A percentile compares a stretch with the other conserved stretches of the same genome.
Evolutionary conservation across 2,329 filamentous ascomycete species (phyloP).

Genomic region (Clonostachys rosea): DNA sequence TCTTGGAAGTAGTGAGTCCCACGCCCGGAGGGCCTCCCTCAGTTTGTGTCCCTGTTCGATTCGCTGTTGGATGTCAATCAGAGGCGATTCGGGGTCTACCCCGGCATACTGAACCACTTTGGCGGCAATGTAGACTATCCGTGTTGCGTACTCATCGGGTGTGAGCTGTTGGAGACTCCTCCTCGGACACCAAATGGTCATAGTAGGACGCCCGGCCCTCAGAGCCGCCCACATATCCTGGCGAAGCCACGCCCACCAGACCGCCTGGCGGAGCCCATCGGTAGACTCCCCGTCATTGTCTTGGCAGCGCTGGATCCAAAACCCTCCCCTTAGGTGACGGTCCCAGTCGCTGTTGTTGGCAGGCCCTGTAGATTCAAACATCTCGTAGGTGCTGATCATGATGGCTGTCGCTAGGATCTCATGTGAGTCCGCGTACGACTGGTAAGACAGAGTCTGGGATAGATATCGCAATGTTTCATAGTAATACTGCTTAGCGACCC

Average conservation of each 20-base stretch:
- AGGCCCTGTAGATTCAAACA: constrained; percentile 45
- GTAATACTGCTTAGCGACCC: constrained; percentile 45
- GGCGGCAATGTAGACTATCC: constrained; percentile 45
- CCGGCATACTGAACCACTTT: constrained; percentile 50
- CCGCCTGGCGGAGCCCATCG: constrained; percentile 46
- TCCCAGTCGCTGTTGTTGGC: constrained; percentile 39
- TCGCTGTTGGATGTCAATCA: background rate
- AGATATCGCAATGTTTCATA: constrained; percentile 56
- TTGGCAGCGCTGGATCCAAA: constrained; percentile 58
- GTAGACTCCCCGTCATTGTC: constrained; percentile 50
- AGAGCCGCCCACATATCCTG: constrained; percentile 61
- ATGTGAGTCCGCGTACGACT: constrained; percentile 48
- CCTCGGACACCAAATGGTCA: constrained; percentile 52
- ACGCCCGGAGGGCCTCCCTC: background rate
- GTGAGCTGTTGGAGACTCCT: constrained; percentile 38
- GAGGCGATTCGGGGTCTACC: background rate
- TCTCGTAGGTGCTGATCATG: constrained; percentile 57
- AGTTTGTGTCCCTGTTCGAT: background rate
- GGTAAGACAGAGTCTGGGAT: constrained; percentile 49
- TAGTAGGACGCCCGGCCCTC: constrained; percentile 45
- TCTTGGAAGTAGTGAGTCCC: background rate
- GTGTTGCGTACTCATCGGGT: constrained; percentile 44
- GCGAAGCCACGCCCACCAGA: constrained; percentile 60
- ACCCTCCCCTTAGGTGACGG: constrained; percentile 55
- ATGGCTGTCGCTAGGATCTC: constrained; percentile 53